Evolutionary conservation across 2,329 filamentous ascomycete genomes (phyloP), one percentile per base, ranked within the genome.

Genomic region (Blumeria hordei): DNA sequence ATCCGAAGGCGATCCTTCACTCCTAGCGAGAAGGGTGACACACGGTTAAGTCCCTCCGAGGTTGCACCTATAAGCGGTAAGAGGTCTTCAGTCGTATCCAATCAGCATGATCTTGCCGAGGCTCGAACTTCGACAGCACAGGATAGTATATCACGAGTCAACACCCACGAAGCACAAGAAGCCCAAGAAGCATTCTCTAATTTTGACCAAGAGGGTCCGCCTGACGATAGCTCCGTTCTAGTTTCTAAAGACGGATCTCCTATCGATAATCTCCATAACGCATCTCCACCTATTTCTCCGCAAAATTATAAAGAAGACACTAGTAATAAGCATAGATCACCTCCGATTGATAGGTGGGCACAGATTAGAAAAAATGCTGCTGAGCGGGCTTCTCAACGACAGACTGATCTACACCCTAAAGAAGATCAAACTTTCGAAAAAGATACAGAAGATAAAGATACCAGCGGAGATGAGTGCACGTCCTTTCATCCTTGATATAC

Each of bases 311-410:
- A 63, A 14, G 62, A 75, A 32, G 58, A 50, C 64, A 55, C 53
- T 64, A 57, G 55, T 58, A 2, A 28, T 28, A 28, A 28, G 21
- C 21, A 60, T 65, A n/a, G 61, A 66, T 49, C 66, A 3, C 71
- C 72, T 3, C 69, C 71, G 35, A 74, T 83, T 59, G 88, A 95
- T 65, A 81, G 90, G 55, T 98, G 92, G 92, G 90, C 90, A 0
- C 87, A 94, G 68, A 95, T 96, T 61, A 80, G 88, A 60, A 90
- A 88, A 73, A 95, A 95, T 63, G 92, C 92, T 10, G 88, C 88
- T 3, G 83, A 92, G 58, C 77, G 88, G 57, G 85, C 84, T 37
- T 72, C 77, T 6, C 74, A 74, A 55, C 74, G 79, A 58, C 72
- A 77, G 45, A 79, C 76, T 55, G 83, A 28, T 28, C 21, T 28